Percentiles rank a stretch among this genome's conserved stretches.
phyloP scores from a whole-genome alignment of 208 protist genomes.

The Acanthamoeba culbertsoni region DNA sequence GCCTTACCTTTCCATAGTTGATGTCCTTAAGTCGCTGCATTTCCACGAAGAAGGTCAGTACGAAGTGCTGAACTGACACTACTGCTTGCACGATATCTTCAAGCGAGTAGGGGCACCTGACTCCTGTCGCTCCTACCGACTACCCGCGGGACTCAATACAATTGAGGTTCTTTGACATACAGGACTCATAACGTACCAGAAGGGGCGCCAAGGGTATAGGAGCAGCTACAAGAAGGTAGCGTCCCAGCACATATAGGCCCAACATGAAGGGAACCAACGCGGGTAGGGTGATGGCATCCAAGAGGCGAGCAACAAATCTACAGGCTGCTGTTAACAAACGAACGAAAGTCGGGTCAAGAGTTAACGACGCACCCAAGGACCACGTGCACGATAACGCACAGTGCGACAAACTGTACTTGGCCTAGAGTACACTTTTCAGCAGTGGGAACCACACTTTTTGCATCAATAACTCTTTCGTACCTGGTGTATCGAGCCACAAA shows the following conservation, averaged over 20 bases:
- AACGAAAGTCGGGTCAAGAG: not conserved
- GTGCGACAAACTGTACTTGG: not conserved
- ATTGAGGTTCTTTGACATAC: no score
- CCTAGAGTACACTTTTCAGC: not conserved
- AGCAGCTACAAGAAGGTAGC: not conserved
- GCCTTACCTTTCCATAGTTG: not conserved
- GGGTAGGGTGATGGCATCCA: not conserved
- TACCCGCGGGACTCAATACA: not conserved
- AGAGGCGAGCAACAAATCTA: not conserved
- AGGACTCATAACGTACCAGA: not conserved
- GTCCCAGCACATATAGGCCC: not conserved
- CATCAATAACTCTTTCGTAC: not conserved
- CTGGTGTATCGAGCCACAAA: constrained; percentile 27
- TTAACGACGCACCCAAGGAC: not conserved
- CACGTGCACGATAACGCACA: not conserved
- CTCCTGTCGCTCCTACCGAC: not conserved
- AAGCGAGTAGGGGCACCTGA: not conserved
- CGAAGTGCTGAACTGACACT: not conserved
- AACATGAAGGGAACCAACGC: not conserved
- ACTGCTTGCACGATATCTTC: constrained; percentile 6
- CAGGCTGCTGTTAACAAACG: not conserved
- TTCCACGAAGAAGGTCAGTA: not conserved
- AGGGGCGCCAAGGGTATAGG: constrained; percentile 1
- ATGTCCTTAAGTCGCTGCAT: constrained; percentile 27
- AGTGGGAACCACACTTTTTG: not conserved